phyloP scores from a whole-genome alignment of 75 land plant genomes.

The Azolla pinnata region DNA sequence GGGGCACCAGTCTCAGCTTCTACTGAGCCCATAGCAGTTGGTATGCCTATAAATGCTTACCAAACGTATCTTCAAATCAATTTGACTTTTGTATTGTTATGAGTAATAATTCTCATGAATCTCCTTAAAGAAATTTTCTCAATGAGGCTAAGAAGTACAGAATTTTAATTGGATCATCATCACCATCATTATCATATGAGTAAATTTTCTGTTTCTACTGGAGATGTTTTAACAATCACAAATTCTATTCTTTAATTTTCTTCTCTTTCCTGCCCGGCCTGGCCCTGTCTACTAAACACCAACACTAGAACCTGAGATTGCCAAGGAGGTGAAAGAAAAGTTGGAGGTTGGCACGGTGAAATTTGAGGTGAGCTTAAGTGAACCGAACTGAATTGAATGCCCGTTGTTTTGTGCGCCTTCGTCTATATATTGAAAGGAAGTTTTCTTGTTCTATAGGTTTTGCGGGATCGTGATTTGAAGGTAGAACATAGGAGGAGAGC shows the following conservation, averaged over 20 bases:
- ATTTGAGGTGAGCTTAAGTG: constrained; percentile 72
- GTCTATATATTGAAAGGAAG: neutral
- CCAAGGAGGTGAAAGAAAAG: constrained; percentile 88
- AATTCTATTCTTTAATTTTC: constrained; percentile 1
- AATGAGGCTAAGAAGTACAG: too few species aligned
- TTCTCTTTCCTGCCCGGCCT: constrained; percentile 3
- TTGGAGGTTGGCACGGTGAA: constrained; percentile 87
- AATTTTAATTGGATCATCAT: too few species aligned
- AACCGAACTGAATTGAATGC: too few species aligned
- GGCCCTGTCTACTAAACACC: neutral
- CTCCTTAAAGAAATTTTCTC: too few species aligned
- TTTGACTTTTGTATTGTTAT: too few species aligned
- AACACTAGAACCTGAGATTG: constrained; percentile 96
- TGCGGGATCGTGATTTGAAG: constrained; percentile 77
- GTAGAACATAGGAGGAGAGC: too few species aligned
- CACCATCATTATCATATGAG: too few species aligned
- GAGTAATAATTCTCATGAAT: too few species aligned
- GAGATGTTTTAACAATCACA: too few species aligned
- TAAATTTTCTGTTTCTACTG: too few species aligned
- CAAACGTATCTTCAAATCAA: too few species aligned
- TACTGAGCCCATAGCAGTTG: constrained; percentile 86
- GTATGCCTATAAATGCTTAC: constrained; percentile 24
- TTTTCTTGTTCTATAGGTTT: constrained; percentile 33
- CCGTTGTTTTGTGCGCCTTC: too few species aligned
- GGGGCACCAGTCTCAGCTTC: constrained; percentile 83